Evolutionary conservation across 331 rosid species (phyloP), one percentile per base, ranked within the genome.

Genomic region (Cydonia oblonga): DNA sequence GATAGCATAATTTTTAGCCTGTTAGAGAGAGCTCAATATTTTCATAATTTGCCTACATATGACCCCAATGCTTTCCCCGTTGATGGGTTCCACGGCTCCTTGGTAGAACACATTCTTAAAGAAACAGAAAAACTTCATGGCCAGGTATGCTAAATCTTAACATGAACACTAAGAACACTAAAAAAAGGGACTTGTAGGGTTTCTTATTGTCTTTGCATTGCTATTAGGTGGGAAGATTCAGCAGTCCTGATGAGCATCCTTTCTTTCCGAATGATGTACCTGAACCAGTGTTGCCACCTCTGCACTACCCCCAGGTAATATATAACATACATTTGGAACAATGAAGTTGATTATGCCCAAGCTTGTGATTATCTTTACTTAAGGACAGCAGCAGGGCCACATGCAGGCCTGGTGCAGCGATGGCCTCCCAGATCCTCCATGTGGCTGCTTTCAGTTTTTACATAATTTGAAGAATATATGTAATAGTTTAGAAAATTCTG

Each of bases 181-280:
- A 26, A 64, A 51, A 54, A 59, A 3, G 14, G 38, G 24, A 6
- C 18, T 38, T 54, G 6, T 13, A 7, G 72, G 56, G n/a, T 77
- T 53, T 57, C 51, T 79, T 79, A 84, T 64, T 38, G 64, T 69
- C 25, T 62, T 81, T 64, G 52, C 26, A 19, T 78, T 65, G 51
- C 64, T 30, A 78, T 69, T 64, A 95, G 99, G 88, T 89, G 64
- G 97, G 97, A 10, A 85, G 99, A 81, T 95, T 85, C 89, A 88
- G 78, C 84, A 95, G 99, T 78, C 99, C 99, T 23, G 99, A 95
- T 74, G 99, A 95, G 77, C 97, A 95, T 80, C 87, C 99, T 63
- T 95, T 95, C 78, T 95, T 91, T 81, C 92, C 88, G 1, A 76
- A 74, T 73, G 88, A 65, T 64, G 82, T 88, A 19, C 96, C 96